Evolutionary conservation across 345 rosid species (phyloP), one percentile per base, ranked within the genome.

Genomic region (Populus nigra): DNA sequence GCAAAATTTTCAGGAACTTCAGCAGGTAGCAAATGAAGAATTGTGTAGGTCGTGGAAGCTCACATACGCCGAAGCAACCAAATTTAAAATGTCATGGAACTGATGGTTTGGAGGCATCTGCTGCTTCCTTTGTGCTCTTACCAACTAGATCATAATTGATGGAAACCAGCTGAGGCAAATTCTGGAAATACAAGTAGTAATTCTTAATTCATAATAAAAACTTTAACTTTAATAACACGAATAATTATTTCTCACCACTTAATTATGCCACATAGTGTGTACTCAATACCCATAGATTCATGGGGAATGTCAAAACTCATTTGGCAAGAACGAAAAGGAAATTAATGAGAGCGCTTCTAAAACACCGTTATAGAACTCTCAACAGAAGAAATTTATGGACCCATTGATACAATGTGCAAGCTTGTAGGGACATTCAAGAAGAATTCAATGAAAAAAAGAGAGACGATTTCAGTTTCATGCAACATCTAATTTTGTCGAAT

Each of bases 111-210:
- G 93, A 71, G 80, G 81, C 77, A 62, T 90, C 91, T 36, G 83
- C 86, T 61, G 86, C 83, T 71, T 90, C 94, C 79, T 80, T 86
- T 17, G 86, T 74, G 78, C 80, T 89, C 89, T 87, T 92, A 50
- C 87, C 75, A 25, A 91, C 88, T 85, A 90, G 72, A 78, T 96
- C 99, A 67, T 90, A 92, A 86, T 96, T 96, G 76, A 96, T 93
- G 20, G 96, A 93, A 78, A 97, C 98, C 79, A 96, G 76, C 88
- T 93, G 98, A 25, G 98, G 87, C 79, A 95, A 86, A 82, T 95
- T 95, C 98, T 95, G 90, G 43, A 35, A 67, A 67, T 25, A 75
- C 9, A 66, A 43, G 55, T 79, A 55, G 43, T 9, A 69, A 17
- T 63, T 66, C 47, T 12, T 36, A 61, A 39, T 59, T 23, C 27